Evolutionary conservation across 805 yeast species (phyloP), one percentile per base, ranked within the genome.

Genomic region (Teunomyces atbi): DNA sequence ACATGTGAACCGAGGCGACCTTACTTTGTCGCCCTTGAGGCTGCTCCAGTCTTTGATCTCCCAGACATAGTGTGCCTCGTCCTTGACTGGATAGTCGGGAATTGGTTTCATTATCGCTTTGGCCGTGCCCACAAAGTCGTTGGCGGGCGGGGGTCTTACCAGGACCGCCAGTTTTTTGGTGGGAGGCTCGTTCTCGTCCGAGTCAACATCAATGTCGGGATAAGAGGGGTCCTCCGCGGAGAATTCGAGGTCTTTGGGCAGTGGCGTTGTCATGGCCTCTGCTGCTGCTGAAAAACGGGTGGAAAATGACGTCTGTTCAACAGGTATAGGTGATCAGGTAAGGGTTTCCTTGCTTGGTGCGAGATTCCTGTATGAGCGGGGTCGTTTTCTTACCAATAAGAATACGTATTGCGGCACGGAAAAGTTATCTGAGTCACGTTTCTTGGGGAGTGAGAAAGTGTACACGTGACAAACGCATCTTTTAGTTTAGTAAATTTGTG

Each of bases 31-130:
- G 8, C 66, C 72, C 34, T 60, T 59, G 41, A 76, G 57, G 5
- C 57, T 54, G 18, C 65, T 55, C 84, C 84, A 80, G 47, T 73
- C 69, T 5, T 65, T 63, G 41, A 80, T 76, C 40, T 72, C 70
- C 84, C 84, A 80, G 16, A 80, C 78, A 54, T 56, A 59, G 41
- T 66, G 63, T 8, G 62, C 53, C 44, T 62, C 60, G 15, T 58
- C 74, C 23, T 54, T 56, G 2, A 66, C 58, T 4, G 77, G 76
- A 46, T 71, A 72, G 48, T 71, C 76, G 0, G 65, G 65, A 3
- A 69, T 23, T 2, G 69, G 69, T 47, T 70, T 71, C 71, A 71
- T 63, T 46, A 69, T 55, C 26, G 60, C 54, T 18, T 52, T 47
- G 6, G 69, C 63, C 26, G 65, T 47, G 11, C 51, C 60, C 10